Conservation (phyloP, 2,329 filamentous ascomycete genomes). For the Cordyceps tenuipes region DNA sequence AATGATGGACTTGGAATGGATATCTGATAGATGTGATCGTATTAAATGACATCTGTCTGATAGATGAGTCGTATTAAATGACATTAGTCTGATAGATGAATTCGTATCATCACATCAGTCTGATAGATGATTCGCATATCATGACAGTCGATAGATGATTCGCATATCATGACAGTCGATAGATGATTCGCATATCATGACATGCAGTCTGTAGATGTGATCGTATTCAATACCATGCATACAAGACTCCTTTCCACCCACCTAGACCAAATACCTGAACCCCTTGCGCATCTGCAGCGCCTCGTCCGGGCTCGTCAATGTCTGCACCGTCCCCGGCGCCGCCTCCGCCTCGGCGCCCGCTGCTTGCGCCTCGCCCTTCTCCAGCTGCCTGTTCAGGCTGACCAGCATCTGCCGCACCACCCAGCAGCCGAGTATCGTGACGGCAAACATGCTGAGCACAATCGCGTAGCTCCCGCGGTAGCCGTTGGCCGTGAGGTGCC, state of each 20-base stretch:
- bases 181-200: no score
- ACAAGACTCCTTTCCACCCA: neutral
- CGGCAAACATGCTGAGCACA: constrained; percentile 55
- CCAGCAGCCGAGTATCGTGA: constrained; percentile 46
- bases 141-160: no score
- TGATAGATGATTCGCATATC: no score
- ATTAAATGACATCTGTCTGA: no score
- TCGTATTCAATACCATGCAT: no score
- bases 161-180: no score
- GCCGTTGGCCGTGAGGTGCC: constrained; percentile 50
- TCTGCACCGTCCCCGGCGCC: constrained; percentile 26
- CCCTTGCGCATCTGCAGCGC: constrained; percentile 37
- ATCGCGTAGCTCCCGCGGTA: constrained; percentile 58
- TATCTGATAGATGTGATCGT: no score
- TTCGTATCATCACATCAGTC: no score
- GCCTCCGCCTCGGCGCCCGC: constrained; percentile 18
- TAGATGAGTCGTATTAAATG: no score
- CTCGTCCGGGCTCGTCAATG: constrained; percentile 34
- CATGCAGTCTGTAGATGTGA: no score
- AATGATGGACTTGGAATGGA: no score
- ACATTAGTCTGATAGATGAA: no score
- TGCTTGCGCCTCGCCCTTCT: constrained; percentile 32
- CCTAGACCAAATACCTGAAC: constrained; percentile 33
- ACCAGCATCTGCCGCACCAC: constrained; percentile 38
- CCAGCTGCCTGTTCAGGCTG: constrained; percentile 39